Conservation (phyloP, 2,329 filamentous ascomycete species). For the Pseudophaeomoniella oleicola region DNA sequence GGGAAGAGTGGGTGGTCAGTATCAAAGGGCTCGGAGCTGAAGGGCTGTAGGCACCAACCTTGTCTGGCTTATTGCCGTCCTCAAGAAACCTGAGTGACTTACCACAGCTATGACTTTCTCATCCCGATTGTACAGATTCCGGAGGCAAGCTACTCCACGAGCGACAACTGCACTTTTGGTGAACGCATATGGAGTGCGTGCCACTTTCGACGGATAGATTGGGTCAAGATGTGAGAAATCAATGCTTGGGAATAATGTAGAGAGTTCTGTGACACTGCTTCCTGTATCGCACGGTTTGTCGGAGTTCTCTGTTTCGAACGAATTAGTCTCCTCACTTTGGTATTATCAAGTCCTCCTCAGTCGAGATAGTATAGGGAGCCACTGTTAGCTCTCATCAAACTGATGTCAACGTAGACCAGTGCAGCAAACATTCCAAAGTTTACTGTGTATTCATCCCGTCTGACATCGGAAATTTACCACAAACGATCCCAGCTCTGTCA, state of each 20-base stretch:
- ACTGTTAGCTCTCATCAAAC: too few relatives aligned
- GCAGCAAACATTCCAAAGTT: too few relatives aligned
- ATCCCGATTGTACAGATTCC: conserved; percentile 34
- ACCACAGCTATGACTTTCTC: conserved; percentile 52
- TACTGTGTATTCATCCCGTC: too few relatives aligned
- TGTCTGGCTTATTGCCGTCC: conserved; percentile 40
- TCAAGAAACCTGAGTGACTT: conserved; percentile 49
- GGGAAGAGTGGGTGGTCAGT: too few relatives aligned
- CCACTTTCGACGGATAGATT: conserved; percentile 48
- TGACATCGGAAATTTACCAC: too few relatives aligned
- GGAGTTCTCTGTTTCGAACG: conserved; percentile 2
- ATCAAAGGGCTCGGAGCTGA: too few relatives aligned
- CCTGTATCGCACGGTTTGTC: conserved; percentile 47
- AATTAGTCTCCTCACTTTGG: too few relatives aligned
- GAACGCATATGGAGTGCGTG: conserved; percentile 36
- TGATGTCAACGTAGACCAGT: too few relatives aligned
- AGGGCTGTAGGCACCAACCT: conserved; percentile 39
- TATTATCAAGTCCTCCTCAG: too few relatives aligned
- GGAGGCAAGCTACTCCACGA: conserved; percentile 38
- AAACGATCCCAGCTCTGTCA: too few relatives aligned
- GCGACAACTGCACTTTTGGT: conserved; percentile 37
- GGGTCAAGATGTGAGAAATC: conserved; percentile 45
- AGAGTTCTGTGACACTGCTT: conserved; percentile 28
- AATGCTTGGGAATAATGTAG: conserved; percentile 37
- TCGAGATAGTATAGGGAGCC: too few relatives aligned